Evolutionary conservation across 495 filamentous ascomycete genomes (phyloP), one percentile per base, ranked within the genome.

Genomic region (Chaetomium tenue): DNA sequence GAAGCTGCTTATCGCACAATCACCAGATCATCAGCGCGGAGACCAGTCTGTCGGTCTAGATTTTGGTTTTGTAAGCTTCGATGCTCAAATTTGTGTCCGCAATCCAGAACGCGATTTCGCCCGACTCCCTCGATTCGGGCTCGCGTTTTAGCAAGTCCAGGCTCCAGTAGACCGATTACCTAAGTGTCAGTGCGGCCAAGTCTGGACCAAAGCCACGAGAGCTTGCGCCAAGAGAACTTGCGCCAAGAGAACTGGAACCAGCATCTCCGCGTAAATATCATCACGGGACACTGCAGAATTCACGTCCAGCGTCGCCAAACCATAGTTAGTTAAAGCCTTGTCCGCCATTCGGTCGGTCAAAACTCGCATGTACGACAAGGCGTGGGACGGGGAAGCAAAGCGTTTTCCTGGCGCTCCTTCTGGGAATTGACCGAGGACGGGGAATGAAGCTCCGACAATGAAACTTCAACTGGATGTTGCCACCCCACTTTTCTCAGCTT

Each of bases 141-240:
- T n/a, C 20, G 46, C 46, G 15, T 48, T 26, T 20, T 22, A 4
- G 12, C 2, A n/a, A 53, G 50, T 16, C 20, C 15, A 23, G 12
- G 23, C 48, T 26, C 51, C 51, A 30, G 16, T 15, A 54, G 26
- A 54, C 51, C 25, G 51, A 54, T 54, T 54, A 54, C 51, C 16
- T 54, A 54, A 54, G 46, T 18, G n/a, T 11, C 18, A 18, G 22
- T 12, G 47, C 18, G 13, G 11, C 22, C 48, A 52, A 26, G 22
- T 52, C 48, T 52, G 26, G 48, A 52, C 48, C 48, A 23, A 52
- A 23, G 44, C 44, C 44, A 15, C 18, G 44, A 22, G 7, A 20
- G 7, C 15, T 23, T 23, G 16, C 48, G 48, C 48, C 48, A 52
- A 52, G 48, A 52, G 15, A 9, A 4, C 9, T 50, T 23, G 16